Evolutionary conservation across 805 yeast genomes (phyloP), one percentile per base, ranked within the genome.

Genomic region (Komagataella phaffii): DNA sequence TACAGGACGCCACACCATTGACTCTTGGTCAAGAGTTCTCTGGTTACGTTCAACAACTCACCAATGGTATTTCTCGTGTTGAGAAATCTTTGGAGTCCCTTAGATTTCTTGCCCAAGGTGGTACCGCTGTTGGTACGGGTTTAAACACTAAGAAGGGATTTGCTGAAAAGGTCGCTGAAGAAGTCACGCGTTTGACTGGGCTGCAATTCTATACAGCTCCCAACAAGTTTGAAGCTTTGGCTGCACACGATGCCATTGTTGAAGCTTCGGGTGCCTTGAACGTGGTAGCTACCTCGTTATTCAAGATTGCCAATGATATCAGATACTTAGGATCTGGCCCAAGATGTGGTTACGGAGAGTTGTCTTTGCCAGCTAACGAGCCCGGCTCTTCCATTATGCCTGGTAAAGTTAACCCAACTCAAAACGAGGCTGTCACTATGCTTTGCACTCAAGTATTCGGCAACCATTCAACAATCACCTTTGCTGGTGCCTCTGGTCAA

Each of bases 371-470:
- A 57, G 98, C 91, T 75, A 93, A 93, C 71, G 99, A 93, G 75
- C 99, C 99, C 53, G 99, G 99, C 65, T 88, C 97, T 54, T 89
- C 97, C 24, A 93, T 93, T 71, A 93, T 93, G 99, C 99, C 99
- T 51, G 99, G 99, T 67, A 93, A 93, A 75, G 97, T 93, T 57
- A 93, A 93, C 79, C 99, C 99, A 58, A 93, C 99, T 53, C 99
- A 93, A 76, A 90, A 90, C 70, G 99, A 93, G 78, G 99, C 99
- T 52, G 74, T 93, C 68, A 93, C 98, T 57, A 95, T 93, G 96
- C 96, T 91, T 55, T 89, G 96, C 67, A 80, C 93, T 57, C 99
- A 93, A 77, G 97, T 93, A 24, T 88, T 93, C 67, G 99, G 99
- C 69, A 93, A 93, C 82, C 83, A 93, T 72, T 72, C 96, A 47